Base-by-base conservation (phyloP, 1,284 basidiomycete genomes). In the Crucibulum parvulum region DNA sequence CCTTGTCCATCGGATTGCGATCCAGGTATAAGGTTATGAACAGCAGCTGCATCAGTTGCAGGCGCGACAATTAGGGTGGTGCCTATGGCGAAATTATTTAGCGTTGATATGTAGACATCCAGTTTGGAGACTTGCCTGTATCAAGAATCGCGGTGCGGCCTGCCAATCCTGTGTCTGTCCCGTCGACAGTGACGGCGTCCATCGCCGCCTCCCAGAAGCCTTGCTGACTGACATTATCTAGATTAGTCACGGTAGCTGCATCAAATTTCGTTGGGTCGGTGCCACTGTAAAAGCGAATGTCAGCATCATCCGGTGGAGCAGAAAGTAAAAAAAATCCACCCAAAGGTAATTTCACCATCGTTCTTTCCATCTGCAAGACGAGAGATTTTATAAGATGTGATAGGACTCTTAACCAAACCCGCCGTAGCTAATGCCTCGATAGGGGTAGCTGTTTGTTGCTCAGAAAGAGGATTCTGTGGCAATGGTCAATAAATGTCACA, bases 171-270 rank as follows among this genome's bases (percentile, higher is more conserved):
- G 84, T 69, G 69, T 84, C 79, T 51, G 78, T 65, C 18, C 86
- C 88, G 66, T 89, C 79, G 60, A 91, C 84, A 24, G 84, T 79
- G 60, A 91, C 78, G 5, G 78, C 76, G 64, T 86, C 83, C 72
- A 95, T 75, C 4, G 74, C 73, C 8, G 81, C 89, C 77, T 93
- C 90, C 93, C 93, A 95, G 81, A 94, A 95, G 37, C 93, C 91
- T 37, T 78, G 62, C 13, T 66, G 61, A 72, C 84, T 90, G 66
- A 90, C 84, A 66, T 91, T 92, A 58, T 74, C 66, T 57, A 92
- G 63, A 1, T 84, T 86, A 48, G 84, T 80, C 45, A 90, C 80
- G 10, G 88, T 85, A 37, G 69, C 62, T 11, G 79, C 56, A 64
- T 87, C 80, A 70, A 92, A 91, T 72, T 92, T 92, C 62, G 82